Conservation (phyloP, 2,329 filamentous ascomycete genomes). For the Fusarium pseudonygamai region DNA sequence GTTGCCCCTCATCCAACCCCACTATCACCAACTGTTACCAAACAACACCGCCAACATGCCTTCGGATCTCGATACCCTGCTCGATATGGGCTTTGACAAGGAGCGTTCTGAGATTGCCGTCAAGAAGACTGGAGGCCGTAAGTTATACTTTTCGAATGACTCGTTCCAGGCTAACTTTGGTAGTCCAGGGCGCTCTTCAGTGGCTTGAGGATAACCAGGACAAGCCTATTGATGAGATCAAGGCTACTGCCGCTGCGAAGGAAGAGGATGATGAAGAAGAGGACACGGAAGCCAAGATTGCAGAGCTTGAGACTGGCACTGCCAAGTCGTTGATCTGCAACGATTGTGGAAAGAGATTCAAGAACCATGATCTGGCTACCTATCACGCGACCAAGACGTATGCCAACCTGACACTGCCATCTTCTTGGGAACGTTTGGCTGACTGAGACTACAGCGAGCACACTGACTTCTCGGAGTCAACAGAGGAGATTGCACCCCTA, state of each 20-base stretch:
- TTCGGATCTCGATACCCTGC: slow-evolving; percentile 67
- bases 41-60: slow-evolving; percentile 59
- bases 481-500: slow-evolving; percentile 88
- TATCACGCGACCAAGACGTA: slow-evolving; percentile 91
- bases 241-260: slow-evolving; percentile 55
- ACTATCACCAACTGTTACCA: slow-evolving; percentile 34
- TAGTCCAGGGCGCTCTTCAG: slow-evolving; percentile 88
- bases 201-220: slow-evolving; percentile 96
- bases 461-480: slow-evolving; percentile 90
- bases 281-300: slow-evolving; percentile 63
- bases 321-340: slow-evolving; percentile 91
- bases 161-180: slow-evolving; percentile 8
- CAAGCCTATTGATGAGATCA: slow-evolving; percentile 84
- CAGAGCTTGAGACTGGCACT: slow-evolving; percentile 75
- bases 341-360: slow-evolving; percentile 92
- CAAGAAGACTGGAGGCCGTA: slow-evolving; percentile 82
- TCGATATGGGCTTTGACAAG: slow-evolving; percentile 84
- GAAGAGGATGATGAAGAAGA: slow-evolving; percentile 60
- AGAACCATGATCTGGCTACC: slow-evolving; percentile 81
- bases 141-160: slow-evolving; percentile 47
- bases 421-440: not conserved
- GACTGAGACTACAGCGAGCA: slow-evolving; percentile 68
- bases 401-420: slow-evolving; percentile 38
- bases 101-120: slow-evolving; percentile 84
- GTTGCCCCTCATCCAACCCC: slow-evolving; percentile 32